phyloP scores from a whole-genome alignment of 2,329 filamentous ascomycete species.

The Colletotrichum plurivorum region DNA sequence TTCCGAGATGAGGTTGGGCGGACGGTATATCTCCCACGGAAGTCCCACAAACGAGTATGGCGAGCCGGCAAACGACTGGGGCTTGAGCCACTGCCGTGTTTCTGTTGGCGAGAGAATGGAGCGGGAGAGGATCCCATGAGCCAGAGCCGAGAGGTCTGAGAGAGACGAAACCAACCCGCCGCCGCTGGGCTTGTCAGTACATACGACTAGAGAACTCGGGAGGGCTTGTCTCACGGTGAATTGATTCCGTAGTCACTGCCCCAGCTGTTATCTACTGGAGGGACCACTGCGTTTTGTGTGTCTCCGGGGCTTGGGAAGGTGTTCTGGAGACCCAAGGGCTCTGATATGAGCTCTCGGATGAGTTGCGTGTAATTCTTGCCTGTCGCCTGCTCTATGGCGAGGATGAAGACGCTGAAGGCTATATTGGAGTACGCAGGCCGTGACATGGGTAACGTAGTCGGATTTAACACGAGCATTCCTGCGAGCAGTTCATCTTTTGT shows the following conservation, averaged over 20 bases:
- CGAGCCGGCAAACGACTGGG: slow-evolving; percentile 48
- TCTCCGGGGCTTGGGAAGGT: slow-evolving; percentile 49
- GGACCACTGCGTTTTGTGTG: slow-evolving; percentile 49
- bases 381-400: slow-evolving; percentile 50
- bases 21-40: slow-evolving; percentile 55
- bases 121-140: slow-evolving; percentile 47
- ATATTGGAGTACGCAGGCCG: slow-evolving; percentile 58
- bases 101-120: slow-evolving; percentile 44
- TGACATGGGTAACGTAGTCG: slow-evolving; percentile 48
- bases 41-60: slow-evolving; percentile 50
- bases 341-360: slow-evolving; percentile 42
- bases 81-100: slow-evolving; percentile 53
- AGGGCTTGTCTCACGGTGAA: slow-evolving; percentile 48
- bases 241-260: slow-evolving; percentile 51
- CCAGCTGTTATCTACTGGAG: slow-evolving; percentile 50
- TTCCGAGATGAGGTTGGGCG: slow-evolving; percentile 43
- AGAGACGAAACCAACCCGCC: slow-evolving; percentile 53
- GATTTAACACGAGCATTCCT: slow-evolving; percentile 49
- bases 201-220: background rate
- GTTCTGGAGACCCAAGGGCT: slow-evolving; percentile 37
- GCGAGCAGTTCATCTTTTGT: slow-evolving; percentile 51
- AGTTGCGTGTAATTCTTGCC: slow-evolving; percentile 48
- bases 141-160: slow-evolving; percentile 49
- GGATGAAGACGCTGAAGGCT: slow-evolving; percentile 53
- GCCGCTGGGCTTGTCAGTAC: slow-evolving; percentile 43